Conservation (phyloP, 164 flowering plant species). For the Vitis amurensis region DNA sequence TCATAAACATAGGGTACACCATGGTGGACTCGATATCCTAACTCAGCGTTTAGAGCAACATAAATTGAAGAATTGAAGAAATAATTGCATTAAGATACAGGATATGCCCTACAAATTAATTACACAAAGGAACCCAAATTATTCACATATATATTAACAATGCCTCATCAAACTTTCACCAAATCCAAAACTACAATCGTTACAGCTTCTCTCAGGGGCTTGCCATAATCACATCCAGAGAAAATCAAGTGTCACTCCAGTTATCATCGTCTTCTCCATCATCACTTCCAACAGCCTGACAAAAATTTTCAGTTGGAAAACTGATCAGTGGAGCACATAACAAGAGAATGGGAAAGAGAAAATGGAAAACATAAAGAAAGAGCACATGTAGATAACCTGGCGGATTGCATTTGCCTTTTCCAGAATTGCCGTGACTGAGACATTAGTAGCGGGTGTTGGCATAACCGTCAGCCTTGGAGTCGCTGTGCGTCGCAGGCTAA, state of each 20-base stretch:
- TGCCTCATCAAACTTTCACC: conserved; percentile 7
- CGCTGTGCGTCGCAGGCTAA: conserved; percentile 66
- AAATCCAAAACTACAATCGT: conserved; percentile 1
- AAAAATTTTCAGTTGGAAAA: not conserved
- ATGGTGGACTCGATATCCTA: not conserved
- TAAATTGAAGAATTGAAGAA: conserved; percentile 5
- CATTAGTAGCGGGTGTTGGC: conserved; percentile 39
- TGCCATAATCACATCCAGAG: not conserved
- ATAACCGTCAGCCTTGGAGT: conserved; percentile 36
- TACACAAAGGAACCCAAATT: conserved; percentile 27
- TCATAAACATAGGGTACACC: conserved; percentile 7
- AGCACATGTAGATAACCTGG: conserved; percentile 53
- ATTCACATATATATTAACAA: conserved; percentile 30
- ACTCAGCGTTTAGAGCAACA: conserved; percentile 10
- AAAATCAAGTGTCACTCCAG: conserved; percentile 76
- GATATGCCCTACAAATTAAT: conserved; percentile 22
- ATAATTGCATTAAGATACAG: conserved; percentile 9
- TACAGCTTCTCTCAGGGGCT: conserved; percentile 3
- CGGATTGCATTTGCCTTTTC: conserved; percentile 93
- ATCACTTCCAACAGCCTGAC: conserved; percentile 79
- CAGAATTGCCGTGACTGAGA: conserved; percentile 69
- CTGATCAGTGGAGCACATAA: not conserved
- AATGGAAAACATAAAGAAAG: not conserved
- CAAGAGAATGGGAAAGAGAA: not conserved
- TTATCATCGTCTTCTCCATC: conserved; percentile 68